Percentiles rank a stretch among this genome's conserved stretches.
Conservation (phyloP, 345 rosid genomes). For the Eutrema heterophyllum region DNA sequence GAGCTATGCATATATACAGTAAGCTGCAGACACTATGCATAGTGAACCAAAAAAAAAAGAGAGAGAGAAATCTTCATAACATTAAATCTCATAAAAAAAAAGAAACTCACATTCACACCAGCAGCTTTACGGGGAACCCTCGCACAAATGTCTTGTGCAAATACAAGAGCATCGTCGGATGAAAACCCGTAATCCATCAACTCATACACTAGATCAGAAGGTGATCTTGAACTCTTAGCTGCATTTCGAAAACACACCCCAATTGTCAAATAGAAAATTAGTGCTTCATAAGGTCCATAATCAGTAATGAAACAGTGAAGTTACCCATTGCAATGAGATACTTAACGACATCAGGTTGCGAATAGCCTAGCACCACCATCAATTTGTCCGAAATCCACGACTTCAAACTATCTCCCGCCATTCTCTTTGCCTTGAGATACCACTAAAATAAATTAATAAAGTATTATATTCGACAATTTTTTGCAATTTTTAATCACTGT, state of each 20-base stretch:
- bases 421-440: background rate
- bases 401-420: background rate
- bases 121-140: conserved; percentile 42
- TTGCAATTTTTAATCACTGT: no score
- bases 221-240: conserved; percentile 63
- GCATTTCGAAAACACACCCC: conserved; percentile 13
- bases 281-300: no score
- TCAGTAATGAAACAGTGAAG: no score
- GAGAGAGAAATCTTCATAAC: background rate
- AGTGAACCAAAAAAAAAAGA: no score
- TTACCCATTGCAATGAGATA: background rate
- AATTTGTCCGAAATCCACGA: background rate
- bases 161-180: conserved; percentile 37
- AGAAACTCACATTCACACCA: conserved; percentile 45
- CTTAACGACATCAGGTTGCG: background rate
- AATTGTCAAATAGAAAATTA: no score
- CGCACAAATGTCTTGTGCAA: conserved; percentile 42
- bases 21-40: no score
- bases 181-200: conserved; percentile 43
- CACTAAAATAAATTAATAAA: no score
- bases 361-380: background rate
- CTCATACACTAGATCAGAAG: conserved; percentile 40
- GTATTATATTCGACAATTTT: no score
- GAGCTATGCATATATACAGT: no score
- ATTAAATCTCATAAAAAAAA: no score